Evolutionary conservation across 2,329 filamentous ascomycete genomes (phyloP).

Genomic region (Colletotrichum sublineola): DNA sequence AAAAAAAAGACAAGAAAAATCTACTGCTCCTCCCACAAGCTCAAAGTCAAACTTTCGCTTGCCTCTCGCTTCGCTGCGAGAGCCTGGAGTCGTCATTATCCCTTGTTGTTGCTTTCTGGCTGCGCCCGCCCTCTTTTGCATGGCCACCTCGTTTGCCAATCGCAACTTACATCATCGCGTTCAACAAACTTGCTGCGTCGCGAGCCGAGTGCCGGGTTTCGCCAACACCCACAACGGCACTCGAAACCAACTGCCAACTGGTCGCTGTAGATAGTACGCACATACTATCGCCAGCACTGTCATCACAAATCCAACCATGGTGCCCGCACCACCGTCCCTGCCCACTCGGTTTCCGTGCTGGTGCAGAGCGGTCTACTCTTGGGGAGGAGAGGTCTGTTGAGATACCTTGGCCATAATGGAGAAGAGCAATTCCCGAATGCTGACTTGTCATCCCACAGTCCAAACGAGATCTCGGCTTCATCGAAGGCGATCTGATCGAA

Average conservation of each 20-base stretch:
- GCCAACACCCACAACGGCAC: slow-evolving; percentile 27
- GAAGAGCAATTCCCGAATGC: slow-evolving; percentile 24
- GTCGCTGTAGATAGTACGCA: neutral
- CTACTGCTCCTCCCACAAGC: slow-evolving; percentile 13
- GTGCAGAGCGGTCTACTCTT: slow-evolving; percentile 92
- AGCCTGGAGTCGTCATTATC: slow-evolving; percentile 21
- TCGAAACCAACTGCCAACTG: slow-evolving; percentile 8
- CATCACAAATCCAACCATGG: slow-evolving; percentile 58
- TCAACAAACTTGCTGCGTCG: slow-evolving; percentile 25
- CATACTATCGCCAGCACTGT: neutral
- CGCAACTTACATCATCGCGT: slow-evolving; percentile 32
- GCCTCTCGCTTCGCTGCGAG: slow-evolving; percentile 23
- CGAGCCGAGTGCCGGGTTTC: slow-evolving; percentile 29
- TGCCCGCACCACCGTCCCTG: slow-evolving; percentile 69
- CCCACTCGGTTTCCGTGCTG: slow-evolving; percentile 89
- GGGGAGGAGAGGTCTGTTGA: slow-evolving; percentile 81
- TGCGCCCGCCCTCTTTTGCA: slow-evolving; percentile 21
- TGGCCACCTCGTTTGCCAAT: slow-evolving; percentile 13
- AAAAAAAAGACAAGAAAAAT: neutral
- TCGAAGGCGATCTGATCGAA: slow-evolving; percentile 98
- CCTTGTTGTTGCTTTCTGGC: slow-evolving; percentile 8
- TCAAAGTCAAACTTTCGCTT: slow-evolving; percentile 15
- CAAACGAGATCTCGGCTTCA: slow-evolving; percentile 94
- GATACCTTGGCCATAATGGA: neutral
- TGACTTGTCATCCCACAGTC: slow-evolving; percentile 64